A percentile compares a stretch with the other conserved stretches of the same genome.
Conservation (phyloP, 176 grass and related monocot genomes). For the Elaeis guineensis region DNA sequence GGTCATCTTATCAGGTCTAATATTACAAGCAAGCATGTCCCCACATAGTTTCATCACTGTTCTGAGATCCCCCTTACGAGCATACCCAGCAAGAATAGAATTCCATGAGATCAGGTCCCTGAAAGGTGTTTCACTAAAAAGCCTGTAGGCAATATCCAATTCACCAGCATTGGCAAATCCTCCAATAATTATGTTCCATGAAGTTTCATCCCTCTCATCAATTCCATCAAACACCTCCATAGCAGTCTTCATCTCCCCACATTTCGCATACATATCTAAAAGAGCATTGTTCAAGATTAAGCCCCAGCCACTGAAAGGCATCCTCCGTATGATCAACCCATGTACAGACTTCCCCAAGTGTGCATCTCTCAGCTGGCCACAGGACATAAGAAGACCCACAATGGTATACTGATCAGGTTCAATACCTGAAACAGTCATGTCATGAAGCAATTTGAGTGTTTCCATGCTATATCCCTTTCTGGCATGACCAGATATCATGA, state of each 20-base stretch:
- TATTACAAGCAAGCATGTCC: conserved; percentile 19
- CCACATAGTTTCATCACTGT: conserved; percentile 15
- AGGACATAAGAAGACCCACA: conserved; percentile 40
- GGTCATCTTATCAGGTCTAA: conserved; percentile 38
- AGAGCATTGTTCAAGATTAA: conserved; percentile 45
- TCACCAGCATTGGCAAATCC: conserved; percentile 31
- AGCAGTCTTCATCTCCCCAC: conserved; percentile 28
- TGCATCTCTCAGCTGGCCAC: conserved; percentile 11
- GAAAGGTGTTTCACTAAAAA: conserved; percentile 31
- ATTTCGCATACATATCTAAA: conserved; percentile 51
- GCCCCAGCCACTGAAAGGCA: neutral
- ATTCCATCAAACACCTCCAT: conserved; percentile 24
- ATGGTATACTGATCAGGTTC: conserved; percentile 31
- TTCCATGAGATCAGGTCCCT: conserved; percentile 53
- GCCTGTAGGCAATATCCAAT: conserved; percentile 29
- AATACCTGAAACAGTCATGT: conserved; percentile 18
- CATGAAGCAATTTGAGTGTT: conserved; percentile 25
- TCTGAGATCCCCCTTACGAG: conserved; percentile 13
- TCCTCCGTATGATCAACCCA: conserved; percentile 12
- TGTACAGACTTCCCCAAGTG: conserved; percentile 33
- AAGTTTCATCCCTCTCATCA: conserved; percentile 22
- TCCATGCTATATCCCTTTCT: conserved; percentile 15
- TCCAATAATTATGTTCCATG: conserved; percentile 44
- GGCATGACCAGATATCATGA: conserved; percentile 47
- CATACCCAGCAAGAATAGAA: conserved; percentile 31